Conservation (phyloP, 257 asterid species). For the Solanum etuberosum region DNA sequence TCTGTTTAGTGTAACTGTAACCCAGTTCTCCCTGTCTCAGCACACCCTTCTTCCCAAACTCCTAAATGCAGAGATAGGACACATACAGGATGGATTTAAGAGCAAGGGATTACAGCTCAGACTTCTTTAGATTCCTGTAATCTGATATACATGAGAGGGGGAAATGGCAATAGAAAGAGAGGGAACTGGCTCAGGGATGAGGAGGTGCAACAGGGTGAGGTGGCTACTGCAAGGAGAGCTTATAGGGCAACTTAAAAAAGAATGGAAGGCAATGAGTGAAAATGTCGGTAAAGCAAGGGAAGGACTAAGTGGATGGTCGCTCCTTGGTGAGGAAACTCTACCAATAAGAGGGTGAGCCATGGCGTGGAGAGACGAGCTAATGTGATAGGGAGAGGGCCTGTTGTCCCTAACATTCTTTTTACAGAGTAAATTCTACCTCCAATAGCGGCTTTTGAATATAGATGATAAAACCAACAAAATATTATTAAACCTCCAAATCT, state of each 20-base stretch:
- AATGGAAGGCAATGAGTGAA: background rate
- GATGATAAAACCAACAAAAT: background rate
- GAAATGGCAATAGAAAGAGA: background rate
- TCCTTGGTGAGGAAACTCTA: background rate
- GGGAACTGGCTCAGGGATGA: background rate
- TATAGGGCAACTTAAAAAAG: background rate
- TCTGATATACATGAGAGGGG: too few relatives aligned
- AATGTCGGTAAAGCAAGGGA: background rate
- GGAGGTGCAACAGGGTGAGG: background rate
- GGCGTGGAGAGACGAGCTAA: background rate
- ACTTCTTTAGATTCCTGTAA: background rate
- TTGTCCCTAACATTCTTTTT: background rate
- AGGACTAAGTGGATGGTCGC: background rate
- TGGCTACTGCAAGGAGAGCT: background rate
- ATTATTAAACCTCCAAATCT: background rate
- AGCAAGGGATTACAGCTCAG: background rate
- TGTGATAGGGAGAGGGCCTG: background rate
- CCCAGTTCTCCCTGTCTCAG: background rate
- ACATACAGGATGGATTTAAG: background rate
- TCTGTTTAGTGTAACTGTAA: background rate
- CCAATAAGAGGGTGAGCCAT: background rate
- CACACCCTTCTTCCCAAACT: background rate
- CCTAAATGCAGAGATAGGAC: background rate
- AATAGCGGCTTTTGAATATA: background rate
- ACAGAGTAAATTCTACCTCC: background rate